Percentiles rank a stretch among this genome's conserved stretches.
phyloP scores from a whole-genome alignment of 768 basidiomycete species.

The Tulasnella calospora region DNA sequence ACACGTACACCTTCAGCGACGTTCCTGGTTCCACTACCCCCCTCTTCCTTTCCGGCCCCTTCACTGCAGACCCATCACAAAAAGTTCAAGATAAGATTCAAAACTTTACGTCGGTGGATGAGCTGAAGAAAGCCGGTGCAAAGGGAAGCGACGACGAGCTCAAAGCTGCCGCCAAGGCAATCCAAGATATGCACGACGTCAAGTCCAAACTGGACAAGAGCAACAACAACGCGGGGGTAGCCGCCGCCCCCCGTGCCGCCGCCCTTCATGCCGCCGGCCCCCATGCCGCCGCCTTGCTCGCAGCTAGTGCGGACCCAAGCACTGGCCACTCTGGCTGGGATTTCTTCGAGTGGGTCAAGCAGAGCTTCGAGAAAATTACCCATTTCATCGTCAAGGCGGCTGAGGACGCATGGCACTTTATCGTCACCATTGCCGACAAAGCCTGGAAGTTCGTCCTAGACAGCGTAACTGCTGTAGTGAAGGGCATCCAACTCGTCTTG shows the following conservation, averaged over 20 bases:
- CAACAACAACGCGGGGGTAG: background rate
- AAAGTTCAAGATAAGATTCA: constrained; percentile 18
- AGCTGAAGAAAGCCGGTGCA: constrained; percentile 9
- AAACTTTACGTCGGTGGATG: background rate
- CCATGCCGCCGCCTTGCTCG: background rate
- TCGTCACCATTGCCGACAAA: background rate
- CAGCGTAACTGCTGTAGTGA: background rate
- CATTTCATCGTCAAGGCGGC: background rate
- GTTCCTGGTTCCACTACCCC: background rate
- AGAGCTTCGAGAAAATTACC: background rate
- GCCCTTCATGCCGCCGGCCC: background rate
- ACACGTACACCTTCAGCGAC: no score
- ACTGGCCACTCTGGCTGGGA: background rate
- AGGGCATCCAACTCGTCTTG: background rate
- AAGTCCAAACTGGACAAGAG: background rate
- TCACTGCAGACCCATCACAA: background rate
- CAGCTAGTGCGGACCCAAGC: background rate
- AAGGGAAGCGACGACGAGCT: background rate
- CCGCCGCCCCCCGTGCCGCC: background rate
- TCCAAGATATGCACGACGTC: background rate
- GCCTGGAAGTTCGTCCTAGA: background rate
- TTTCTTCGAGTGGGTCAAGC: background rate
- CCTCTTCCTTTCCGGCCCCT: background rate
- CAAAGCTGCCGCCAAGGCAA: background rate
- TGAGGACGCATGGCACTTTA: background rate